Evolutionary conservation across 179 eudicot genomes (phyloP), one percentile per base, ranked within the genome.

Genomic region (Silene coronaria): DNA sequence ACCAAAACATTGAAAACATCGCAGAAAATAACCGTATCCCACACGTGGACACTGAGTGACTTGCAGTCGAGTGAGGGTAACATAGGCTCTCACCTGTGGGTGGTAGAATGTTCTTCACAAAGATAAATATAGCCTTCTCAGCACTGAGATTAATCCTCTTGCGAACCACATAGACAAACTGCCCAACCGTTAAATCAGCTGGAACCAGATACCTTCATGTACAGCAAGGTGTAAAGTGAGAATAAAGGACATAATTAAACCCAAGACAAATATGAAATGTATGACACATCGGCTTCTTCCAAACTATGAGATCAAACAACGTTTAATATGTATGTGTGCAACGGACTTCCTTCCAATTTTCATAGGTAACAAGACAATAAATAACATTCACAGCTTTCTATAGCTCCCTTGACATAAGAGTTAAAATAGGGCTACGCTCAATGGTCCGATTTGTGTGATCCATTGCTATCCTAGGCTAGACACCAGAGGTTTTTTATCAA

Each of bases 111-210:
- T 81, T 85, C 83, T 85, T 85, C 27, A 85, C 88, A 36, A 85
- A 85, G 42, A 85, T 77, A 36, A 83, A 85, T 55, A 85, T 81
- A 13, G 86, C 86, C 71, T 83, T 83, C 83, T 85, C 86, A 6
- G 86, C 81, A 71, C 83, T 79, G 38, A 85, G 83, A 75, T 80
- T 85, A 22, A 83, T 77, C 81, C 88, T 81, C 78, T 81, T 83
- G 22, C 86, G 84, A 53, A 85, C 84, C 38, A 85, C 86, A 62
- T 83, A 83, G 68, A 83, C 86, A 79, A 85, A 85, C 75, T 83
- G 86, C 46, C 88, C 86, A 19, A 85, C 83, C 68, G 84, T 83
- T 59, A 83, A 60, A 79, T 85, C 88, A 68, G 84, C 84, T 26
- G 88, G 86, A 64, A 83, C 88, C n/a, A 85, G 81, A 58, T 83